Base-by-base conservation (phyloP, 2,329 filamentous ascomycete species). In the Xenosphaeropsis pyriputrescens region DNA sequence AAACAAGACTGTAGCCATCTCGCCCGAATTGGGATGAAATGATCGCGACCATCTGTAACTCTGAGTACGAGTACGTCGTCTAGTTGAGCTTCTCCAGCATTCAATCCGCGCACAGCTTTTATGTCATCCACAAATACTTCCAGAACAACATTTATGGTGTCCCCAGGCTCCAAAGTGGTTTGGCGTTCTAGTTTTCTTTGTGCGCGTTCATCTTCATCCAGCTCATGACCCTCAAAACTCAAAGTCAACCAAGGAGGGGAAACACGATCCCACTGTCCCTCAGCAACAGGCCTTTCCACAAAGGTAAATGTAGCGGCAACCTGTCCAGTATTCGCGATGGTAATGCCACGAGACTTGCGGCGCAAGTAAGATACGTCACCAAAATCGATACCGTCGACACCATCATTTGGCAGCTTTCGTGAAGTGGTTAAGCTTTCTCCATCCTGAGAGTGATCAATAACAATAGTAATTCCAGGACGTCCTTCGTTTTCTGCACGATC, bases 401-500 rank as follows among this genome's bases (percentile, higher is more conserved):
- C 58, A 15, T 57, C 60, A 5, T 37, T 36, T 4, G 34, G 19
- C 11, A 38, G 18, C 13, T 41, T 31, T 6, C 18, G 33, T 35
- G 16, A n/a, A 18, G 33, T 14, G 14, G 50, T 53, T 7, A 48
- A 50, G 2, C 57, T 52, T 13, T 54, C 53, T 17, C 49, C 39
- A 6, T 54, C 49, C n/a, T 64, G 57, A 16, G 59, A 57, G 15
- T 61, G 60, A 35, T 96, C 89, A 0, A 93, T 73, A 1, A 95
- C 78, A 22, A 96, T 67, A 0, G 85, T 91, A 32, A 94, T 70
- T 2, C 72, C 75, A 0, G 91, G 91, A 1, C 89, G 70, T 0
- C 81, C 75, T 59, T 96, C 89, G 44, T 96, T 96, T 55, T 96
- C 89, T 2, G 79, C 83, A 34, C 85, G 79, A 53, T 98, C 91